Base-by-base conservation (phyloP, 2,329 filamentous ascomycete genomes). In the Rhynchosporium secalis region DNA sequence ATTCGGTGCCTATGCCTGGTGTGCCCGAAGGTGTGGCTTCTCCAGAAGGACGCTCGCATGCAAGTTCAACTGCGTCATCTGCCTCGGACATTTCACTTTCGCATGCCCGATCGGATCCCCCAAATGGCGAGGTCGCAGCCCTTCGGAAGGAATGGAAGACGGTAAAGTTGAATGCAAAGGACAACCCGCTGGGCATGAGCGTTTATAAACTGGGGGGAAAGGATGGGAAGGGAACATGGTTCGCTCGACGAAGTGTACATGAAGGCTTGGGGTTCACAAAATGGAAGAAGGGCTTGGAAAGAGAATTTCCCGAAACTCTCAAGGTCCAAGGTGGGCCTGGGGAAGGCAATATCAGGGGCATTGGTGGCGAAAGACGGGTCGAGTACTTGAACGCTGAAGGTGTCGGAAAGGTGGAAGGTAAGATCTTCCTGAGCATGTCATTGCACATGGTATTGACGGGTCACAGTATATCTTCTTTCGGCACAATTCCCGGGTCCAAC, bases 401-500 rank as follows among this genome's bases (percentile, higher is more conserved):
- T 3, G 76, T 83, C 26, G 87, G 88, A 9, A 83, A 83, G 70
- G 73, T 90, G 58, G 84, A 91, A 77, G 84, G 85, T 87, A 75
- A 40, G 74, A 60, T 3, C 8, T 7, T 15, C 5, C 29, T 20
- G 15, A 10, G 49, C 33, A 12, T 28, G 3, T 12, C 28, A 20
- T 38, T 3, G 46, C 28, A 31, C 20, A 8, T 29, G n/a, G 7
- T 46, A 45, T 29, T 59, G 43, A 58, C 29, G 63, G 49, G 63
- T 28, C 31, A 68, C 74, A 86, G 91, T 96, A 4, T 96, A 91
- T 71, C 87, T 94, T 72, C 82, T 96, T 0, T 94, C 91, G 28
- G 92, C 92, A 2, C 89, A 95, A 73, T 97, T 97, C 69, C 92
- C 93, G 0, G 91, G 91, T 0, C 94, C 94, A 3, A 95, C 91